Base-by-base conservation (phyloP, 306 rosid species). In the Sophora flavescens region DNA sequence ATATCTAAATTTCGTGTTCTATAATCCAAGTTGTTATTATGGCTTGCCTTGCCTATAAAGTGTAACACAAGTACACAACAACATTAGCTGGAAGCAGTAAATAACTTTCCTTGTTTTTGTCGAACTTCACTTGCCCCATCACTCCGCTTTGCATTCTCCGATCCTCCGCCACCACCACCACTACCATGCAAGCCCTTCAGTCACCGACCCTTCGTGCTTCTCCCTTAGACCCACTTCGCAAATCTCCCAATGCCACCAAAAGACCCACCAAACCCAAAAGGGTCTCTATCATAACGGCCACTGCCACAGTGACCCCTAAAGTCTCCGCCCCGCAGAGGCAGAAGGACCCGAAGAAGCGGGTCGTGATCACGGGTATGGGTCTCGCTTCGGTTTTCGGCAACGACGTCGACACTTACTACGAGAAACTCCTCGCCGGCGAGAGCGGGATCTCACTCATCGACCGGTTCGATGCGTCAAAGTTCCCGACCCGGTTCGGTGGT, bases 291-390 rank as follows among this genome's bases (percentile, higher is more conserved):
- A 28, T 85, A 26, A 47, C 67, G 52, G 81, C 59, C 12, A 62
- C 88, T n/a, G 92, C 96, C 51, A 58, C 93, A 4, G 64, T 74
- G 0, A 30, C 86, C 7, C 76, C 93, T 4, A 67, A 80, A 6
- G 75, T 81, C 8, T 79, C 97, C 2, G 87, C 97, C 0, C 99
- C 98, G 0, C 88, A 88, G 74, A 84, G 97, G 26, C 89, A 96
- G 86, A 91, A 80, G 84, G 96, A 93, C 67, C 99, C 99, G 0
- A 96, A 91, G 90, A 92, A 96, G 86, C 91, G 99, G 30, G 93
- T 96, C 2, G 99, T 96, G 39, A 85, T 96, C 16, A 96, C 99
- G 5, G 98, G 99, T 3, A 88, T 82, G 94, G 98, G 98, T 0
- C 86, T 89, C 2, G 97, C 93, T 5, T 91, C 99, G 15, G 99